These are phyloP conservation scores for Cladobotryum mycophilum DNA, from an alignment of 2,329 filamentous ascomycete species.

Conservation along the genomic window DNA sequence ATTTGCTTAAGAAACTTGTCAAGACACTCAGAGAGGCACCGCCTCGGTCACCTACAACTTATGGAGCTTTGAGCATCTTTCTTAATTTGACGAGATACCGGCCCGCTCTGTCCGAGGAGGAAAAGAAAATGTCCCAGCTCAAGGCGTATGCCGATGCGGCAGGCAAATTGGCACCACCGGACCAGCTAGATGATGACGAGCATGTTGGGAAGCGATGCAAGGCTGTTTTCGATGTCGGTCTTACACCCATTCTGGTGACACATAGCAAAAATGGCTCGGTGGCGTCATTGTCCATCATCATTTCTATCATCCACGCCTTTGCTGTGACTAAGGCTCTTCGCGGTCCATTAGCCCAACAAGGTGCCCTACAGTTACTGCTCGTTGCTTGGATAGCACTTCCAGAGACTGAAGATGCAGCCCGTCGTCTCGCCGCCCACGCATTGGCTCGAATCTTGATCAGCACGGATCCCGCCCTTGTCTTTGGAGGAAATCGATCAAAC, in stretches of 20 bases:
- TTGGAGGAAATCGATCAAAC: conserved; percentile 67
- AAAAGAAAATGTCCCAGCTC: conserved; percentile 84
- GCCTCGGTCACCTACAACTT: conserved; percentile 65
- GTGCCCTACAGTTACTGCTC: conserved; percentile 80
- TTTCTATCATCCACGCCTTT: conserved; percentile 71
- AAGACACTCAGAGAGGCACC: conserved; percentile 52
- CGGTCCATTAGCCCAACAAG: conserved; percentile 82
- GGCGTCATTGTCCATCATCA: conserved; percentile 64
- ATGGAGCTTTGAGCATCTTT: conserved; percentile 80
- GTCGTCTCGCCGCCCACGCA: conserved; percentile 66
- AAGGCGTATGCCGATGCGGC: conserved; percentile 90
- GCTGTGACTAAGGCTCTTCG: conserved; percentile 68
- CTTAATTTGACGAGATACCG: conserved; percentile 78
- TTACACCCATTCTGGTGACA: conserved; percentile 70
- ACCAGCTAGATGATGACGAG: conserved; percentile 68
- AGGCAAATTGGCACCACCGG: conserved; percentile 54
- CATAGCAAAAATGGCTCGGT: conserved; percentile 67
- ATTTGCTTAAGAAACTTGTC: conserved; percentile 65
- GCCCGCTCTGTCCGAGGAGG: conserved; percentile 75
- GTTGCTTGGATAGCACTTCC: conserved; percentile 60
- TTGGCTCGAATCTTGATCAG: conserved; percentile 82
- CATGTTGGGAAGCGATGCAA: conserved; percentile 71
- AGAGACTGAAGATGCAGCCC: conserved; percentile 39
- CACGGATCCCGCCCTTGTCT: conserved; percentile 77
- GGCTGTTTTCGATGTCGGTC: conserved; percentile 69